Evolutionary conservation across 2,329 filamentous ascomycete species (phyloP), one percentile per base, ranked within the genome.

Genomic region (Gnomoniopsis sp.): DNA sequence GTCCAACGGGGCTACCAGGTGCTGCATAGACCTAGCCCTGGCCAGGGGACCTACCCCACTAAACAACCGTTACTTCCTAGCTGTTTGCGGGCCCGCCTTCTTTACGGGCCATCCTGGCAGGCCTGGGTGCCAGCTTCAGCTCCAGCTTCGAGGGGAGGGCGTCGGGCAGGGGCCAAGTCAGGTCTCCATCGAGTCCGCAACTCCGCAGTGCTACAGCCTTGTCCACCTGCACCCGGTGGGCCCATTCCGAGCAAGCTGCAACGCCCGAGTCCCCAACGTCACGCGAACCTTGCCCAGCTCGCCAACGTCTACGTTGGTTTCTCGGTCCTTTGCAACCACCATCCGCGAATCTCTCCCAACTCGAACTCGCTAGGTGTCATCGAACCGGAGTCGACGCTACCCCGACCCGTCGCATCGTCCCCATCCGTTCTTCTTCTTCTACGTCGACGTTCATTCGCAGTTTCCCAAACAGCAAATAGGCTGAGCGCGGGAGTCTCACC

Each of bases 41-140:
- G 43, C 55, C 33, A 22, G 33, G 58, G 51, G 55, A 58, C 47
- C 59, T 58, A 58, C 59, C 59, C 59, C 59, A 61, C 59, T 54
- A 51, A 48, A 30, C 26, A 30, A 30, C 26, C 26, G 8, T 8
- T 30, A 30, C 26, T 30, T 30, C 26, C 26, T 30, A 30, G 26
- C 26, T 30, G 48, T 49, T 22, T 19, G 34, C 30, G 22, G 53
- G 30, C 3, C 23, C 46, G 4, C 23, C 46, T 41, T 22, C 53
- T 41, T 46, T 26, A 33, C 50, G 4, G 19, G 50, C 26, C 8
- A 30, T 30, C 26, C 26, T 30, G 26, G 26, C 8, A 30, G 26
- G 8, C 26, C 26, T 44, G 43, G 44, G 53, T 21, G n/a, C 49
- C 49, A 26, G 21, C 26, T 33, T 38, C 43, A 51, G 48, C 26